Evolutionary conservation across 306 rosid species (phyloP).

Genomic region (Quercus berberidifolia): DNA sequence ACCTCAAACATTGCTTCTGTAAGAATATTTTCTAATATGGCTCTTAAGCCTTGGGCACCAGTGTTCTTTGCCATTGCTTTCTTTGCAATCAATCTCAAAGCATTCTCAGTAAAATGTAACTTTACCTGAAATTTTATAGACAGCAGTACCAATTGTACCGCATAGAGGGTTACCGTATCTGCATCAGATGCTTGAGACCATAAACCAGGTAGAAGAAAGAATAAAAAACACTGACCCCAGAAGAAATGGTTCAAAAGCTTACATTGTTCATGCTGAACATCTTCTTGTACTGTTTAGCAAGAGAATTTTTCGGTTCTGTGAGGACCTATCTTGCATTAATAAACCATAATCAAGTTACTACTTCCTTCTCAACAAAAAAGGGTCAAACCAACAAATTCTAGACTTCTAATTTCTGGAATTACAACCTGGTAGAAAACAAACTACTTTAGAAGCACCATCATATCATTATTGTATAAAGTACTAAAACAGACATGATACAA

Average conservation of each 20-base stretch:
- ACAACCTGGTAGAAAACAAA: background rate
- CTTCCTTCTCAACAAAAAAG: background rate
- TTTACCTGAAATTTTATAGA: conserved; percentile 43
- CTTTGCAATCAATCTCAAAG: conserved; percentile 60
- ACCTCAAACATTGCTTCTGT: conserved; percentile 82
- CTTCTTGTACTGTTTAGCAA: conserved; percentile 66
- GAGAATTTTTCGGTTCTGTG: conserved; percentile 68
- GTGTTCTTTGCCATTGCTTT: conserved; percentile 70
- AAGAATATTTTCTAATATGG: conserved; percentile 59
- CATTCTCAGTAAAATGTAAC: conserved; percentile 52
- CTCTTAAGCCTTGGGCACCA: conserved; percentile 73
- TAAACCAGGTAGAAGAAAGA: background rate
- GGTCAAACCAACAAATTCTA: background rate
- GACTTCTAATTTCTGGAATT: background rate
- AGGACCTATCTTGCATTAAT: conserved; percentile 44
- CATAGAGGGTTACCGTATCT: background rate
- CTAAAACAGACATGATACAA: background rate
- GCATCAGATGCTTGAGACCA: background rate
- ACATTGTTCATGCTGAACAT: conserved; percentile 69
- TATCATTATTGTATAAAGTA: background rate
- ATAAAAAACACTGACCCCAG: background rate
- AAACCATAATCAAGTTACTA: conserved; percentile 5
- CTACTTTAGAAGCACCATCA: background rate
- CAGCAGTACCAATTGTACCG: conserved; percentile 10
- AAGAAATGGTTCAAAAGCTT: conserved; percentile 26